These are phyloP conservation scores for Colletotrichum liaoningense DNA, from an alignment of 2,329 filamentous ascomycete species.

Conservation along the genomic window DNA sequence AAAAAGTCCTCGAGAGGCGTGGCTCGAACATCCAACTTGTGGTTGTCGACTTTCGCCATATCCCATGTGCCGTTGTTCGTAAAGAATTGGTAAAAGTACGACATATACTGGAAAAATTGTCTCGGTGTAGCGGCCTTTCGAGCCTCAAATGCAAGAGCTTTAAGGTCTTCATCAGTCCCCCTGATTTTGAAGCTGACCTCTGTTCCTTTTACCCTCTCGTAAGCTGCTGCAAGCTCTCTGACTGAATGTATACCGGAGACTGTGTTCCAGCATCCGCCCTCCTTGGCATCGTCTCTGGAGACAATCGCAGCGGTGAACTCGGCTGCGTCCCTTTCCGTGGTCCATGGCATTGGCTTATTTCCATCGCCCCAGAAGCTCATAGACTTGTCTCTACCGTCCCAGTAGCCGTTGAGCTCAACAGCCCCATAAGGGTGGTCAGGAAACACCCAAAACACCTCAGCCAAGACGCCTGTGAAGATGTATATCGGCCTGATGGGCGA, in stretches of 20 bases:
- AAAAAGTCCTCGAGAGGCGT: constrained; percentile 14
- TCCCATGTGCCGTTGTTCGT: constrained; percentile 5
- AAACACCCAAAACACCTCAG: constrained; percentile 39
- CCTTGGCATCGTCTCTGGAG: background rate
- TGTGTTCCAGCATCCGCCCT: background rate
- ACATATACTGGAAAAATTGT: constrained; percentile 1
- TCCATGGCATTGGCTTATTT: background rate
- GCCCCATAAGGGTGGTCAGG: background rate
- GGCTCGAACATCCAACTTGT: constrained; percentile 9
- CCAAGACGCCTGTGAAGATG: constrained; percentile 44
- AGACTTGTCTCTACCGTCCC: background rate
- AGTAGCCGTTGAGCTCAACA: background rate
- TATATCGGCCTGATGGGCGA: constrained; percentile 42
- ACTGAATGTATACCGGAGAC: background rate
- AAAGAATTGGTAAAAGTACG: constrained; percentile 15
- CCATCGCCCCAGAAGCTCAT: background rate
- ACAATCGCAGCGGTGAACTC: background rate
- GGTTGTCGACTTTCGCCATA: constrained; percentile 2
- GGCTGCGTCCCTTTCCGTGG: background rate
- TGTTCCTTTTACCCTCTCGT: background rate
- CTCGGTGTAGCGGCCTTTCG: background rate
- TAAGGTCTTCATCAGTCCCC: background rate
- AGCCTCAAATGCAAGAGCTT: background rate
- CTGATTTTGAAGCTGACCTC: background rate
- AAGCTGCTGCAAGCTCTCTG: background rate